phyloP scores from a whole-genome alignment of 2,329 filamentous ascomycete species.

The Xylariales sp. region DNA sequence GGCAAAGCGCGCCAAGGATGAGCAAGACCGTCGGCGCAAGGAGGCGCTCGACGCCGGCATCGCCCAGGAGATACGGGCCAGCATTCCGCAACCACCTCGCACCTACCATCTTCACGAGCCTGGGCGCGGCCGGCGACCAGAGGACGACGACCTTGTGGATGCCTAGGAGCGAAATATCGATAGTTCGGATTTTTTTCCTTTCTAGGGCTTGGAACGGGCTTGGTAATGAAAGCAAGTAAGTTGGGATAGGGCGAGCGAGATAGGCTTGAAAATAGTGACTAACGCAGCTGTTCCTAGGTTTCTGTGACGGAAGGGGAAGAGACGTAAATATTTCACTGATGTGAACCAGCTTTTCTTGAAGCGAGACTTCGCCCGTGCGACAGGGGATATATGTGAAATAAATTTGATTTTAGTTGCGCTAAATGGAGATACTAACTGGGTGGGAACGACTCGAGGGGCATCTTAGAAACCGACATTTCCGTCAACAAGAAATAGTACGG shows the following conservation, averaged over 20 bases:
- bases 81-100: conserved; percentile 45
- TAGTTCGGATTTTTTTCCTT: no score
- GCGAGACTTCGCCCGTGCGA: neutral
- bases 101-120: conserved; percentile 46
- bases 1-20: conserved; percentile 36
- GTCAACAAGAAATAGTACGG: neutral
- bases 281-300: neutral
- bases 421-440: neutral
- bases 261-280: no score
- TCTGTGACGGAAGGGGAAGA: neutral
- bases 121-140: conserved; percentile 41
- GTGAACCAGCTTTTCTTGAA: neutral
- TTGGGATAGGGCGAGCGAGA: neutral
- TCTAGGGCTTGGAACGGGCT: neutral
- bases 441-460: neutral
- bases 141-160: conserved; percentile 23
- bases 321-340: neutral
- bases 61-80: conserved; percentile 44
- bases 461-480: neutral
- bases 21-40: conserved; percentile 44
- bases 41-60: conserved; percentile 48
- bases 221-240: neutral
- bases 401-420: neutral
- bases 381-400: neutral
- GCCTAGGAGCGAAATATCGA: neutral